Evolutionary conservation across 306 rosid species (phyloP).

Genomic region (Medicago arabica): DNA sequence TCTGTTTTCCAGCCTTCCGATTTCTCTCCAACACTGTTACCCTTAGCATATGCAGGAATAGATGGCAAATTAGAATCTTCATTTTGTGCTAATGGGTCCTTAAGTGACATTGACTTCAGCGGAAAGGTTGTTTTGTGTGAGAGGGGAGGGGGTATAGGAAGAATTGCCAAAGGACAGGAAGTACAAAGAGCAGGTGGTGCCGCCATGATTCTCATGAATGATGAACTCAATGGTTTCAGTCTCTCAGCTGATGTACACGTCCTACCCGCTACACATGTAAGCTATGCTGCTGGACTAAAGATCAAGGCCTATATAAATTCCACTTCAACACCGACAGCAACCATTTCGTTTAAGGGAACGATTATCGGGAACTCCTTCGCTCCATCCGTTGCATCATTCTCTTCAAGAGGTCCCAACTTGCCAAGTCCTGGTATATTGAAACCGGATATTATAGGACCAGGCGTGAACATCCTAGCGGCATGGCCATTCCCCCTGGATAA

Average conservation of each 20-base stretch:
- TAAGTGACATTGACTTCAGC: slow-evolving; percentile 49
- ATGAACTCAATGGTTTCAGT: slow-evolving; percentile 52
- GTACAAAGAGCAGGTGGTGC: slow-evolving; percentile 67
- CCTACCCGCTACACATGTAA: slow-evolving; percentile 70
- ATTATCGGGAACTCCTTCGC: slow-evolving; percentile 53
- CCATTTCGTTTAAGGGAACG: slow-evolving; percentile 71
- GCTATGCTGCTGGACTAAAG: slow-evolving; percentile 60
- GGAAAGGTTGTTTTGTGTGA: slow-evolving; percentile 69
- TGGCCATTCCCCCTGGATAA: slow-evolving; percentile 67
- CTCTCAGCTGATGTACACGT: slow-evolving; percentile 61
- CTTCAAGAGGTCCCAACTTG: slow-evolving; percentile 78
- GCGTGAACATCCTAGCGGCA: slow-evolving; percentile 68
- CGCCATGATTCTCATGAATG: slow-evolving; percentile 74
- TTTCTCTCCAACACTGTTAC: slow-evolving; percentile 45
- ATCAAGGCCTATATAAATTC: slow-evolving; percentile 69
- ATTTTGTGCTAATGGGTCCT: slow-evolving; percentile 57
- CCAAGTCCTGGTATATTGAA: slow-evolving; percentile 76
- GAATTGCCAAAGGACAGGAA: slow-evolving; percentile 66
- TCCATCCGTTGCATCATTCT: slow-evolving; percentile 65
- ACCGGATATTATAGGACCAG: slow-evolving; percentile 80
- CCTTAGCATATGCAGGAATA: slow-evolving; percentile 63
- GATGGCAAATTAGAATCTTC: slow-evolving; percentile 56
- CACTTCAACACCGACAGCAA: slow-evolving; percentile 58
- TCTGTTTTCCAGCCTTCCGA: slow-evolving; percentile 54
- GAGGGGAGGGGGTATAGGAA: slow-evolving; percentile 64